Evolutionary conservation across 2,329 filamentous ascomycete species (phyloP).

Genomic region (Fusarium caatingaense): DNA sequence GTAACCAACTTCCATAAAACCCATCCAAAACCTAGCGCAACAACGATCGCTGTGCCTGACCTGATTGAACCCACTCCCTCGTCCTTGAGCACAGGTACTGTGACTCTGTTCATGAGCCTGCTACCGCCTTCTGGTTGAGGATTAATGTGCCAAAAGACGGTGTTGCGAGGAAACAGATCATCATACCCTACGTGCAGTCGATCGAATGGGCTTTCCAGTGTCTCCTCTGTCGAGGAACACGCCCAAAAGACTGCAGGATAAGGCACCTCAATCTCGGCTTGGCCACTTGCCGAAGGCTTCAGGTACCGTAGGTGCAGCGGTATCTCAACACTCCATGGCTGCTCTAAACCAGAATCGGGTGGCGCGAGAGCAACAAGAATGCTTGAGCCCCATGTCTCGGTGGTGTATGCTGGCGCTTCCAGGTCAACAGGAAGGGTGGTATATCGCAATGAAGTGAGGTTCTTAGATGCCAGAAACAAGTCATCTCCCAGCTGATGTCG

Average conservation of each 20-base stretch:
- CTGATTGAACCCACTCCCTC: constrained; percentile 61
- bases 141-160: constrained; percentile 83
- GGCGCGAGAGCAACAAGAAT: constrained; percentile 79
- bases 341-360: constrained; percentile 54
- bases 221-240: constrained; percentile 76
- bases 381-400: constrained; percentile 81
- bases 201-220: constrained; percentile 86
- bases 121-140: constrained; percentile 57
- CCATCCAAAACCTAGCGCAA: constrained; percentile 76
- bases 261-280: constrained; percentile 70
- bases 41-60: constrained; percentile 67
- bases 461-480: constrained; percentile 84
- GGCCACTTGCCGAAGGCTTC: constrained; percentile 67
- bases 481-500: constrained; percentile 83
- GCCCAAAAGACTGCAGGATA: constrained; percentile 93
- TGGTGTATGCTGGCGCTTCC: constrained; percentile 87
- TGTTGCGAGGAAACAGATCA: constrained; percentile 77
- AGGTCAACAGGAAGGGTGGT: constrained; percentile 84
- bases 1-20: constrained; percentile 68
- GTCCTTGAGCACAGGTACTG: constrained; percentile 74
- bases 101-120: constrained; percentile 64
- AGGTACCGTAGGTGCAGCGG: constrained; percentile 91
- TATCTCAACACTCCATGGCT: constrained; percentile 74
- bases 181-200: constrained; percentile 88
- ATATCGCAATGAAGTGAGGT: constrained; percentile 75